Evolutionary conservation across 495 filamentous ascomycete genomes (phyloP), one percentile per base, ranked within the genome.

Genomic region (Lasiosphaeria miniovina): DNA sequence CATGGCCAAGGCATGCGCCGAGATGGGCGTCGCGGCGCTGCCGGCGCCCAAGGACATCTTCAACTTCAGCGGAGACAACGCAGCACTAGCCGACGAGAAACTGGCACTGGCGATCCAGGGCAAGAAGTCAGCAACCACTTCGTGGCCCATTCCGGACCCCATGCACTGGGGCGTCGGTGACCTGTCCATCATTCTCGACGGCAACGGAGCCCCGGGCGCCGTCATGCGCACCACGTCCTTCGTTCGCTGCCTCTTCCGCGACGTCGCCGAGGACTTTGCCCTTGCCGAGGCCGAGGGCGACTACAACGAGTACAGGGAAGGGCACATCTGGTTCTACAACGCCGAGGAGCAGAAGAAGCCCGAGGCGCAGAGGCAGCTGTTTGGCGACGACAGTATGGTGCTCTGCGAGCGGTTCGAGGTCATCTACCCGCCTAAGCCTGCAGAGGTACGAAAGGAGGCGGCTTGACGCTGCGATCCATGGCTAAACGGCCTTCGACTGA

Each of bases 391-490:
- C 32, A 72, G 66, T 45, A 43, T 65, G 59, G 69, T 72, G 45
- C 49, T 74, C 14, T 74, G 71, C 55, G 71, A 74, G 61, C 54
- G 67, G 52, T 73, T 71, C 43, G 68, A 71, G 58, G 62, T 71
- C 41, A 65, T 73, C 34, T 71, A 67, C 61, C 56, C 67, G 31
- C 52, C 49, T 7, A n/a, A 15, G 11, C n/a, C 3, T 4, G 33
- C 9, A 1, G 33, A 54, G 52, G 33, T 7, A 14, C 4, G 36
- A 11, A 32, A 6, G 33, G 12, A 3, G 38, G 38, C 7, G 38
- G 38, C 38, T 8, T 8, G 38, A 14, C 38, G 14, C 14, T 8
- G 14, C 14, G 38, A 41, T 8, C 7, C 14, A 14, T 9, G 38
- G 38, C 14, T 41, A 41, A 41, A 3, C 8, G 38, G 38, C 43